A percentile compares a stretch with the other conserved stretches of the same genome.
Evolutionary conservation across 208 protist species (phyloP).

Genomic region (Leptomonas seymouri): DNA sequence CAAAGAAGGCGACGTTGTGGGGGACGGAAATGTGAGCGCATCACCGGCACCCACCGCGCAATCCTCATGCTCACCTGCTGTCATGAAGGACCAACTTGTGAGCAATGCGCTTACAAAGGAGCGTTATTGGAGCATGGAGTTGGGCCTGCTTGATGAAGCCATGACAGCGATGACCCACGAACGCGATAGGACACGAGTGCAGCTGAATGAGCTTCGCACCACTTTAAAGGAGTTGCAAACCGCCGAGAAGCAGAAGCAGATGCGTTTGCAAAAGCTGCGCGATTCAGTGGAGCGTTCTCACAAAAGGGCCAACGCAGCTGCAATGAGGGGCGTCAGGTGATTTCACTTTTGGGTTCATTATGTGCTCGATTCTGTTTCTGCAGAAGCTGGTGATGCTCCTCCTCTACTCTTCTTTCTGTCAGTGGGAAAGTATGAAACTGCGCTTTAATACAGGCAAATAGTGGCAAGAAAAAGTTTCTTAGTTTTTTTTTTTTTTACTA

Average conservation of each 20-base stretch:
- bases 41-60: not conserved
- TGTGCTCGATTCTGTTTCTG: not conserved
- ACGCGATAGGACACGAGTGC: slow-evolving; percentile 21
- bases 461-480: too few relatives aligned
- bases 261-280: slow-evolving; percentile 43
- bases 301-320: slow-evolving; percentile 11
- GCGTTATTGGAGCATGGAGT: slow-evolving; percentile 27
- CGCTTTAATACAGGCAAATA: too few relatives aligned
- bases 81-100: slow-evolving; percentile 23
- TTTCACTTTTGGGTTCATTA: not conserved
- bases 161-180: slow-evolving; percentile 33
- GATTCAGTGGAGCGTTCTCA: slow-evolving; percentile 29
- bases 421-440: too few relatives aligned
- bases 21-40: not conserved
- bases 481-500: too few relatives aligned
- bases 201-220: slow-evolving; percentile 23
- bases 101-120: slow-evolving; percentile 10
- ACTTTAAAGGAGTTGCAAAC: slow-evolving; percentile 37
- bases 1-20: not conserved
- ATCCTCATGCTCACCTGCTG: not conserved
- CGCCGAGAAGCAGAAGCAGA: slow-evolving; percentile 39
- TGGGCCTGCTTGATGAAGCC: slow-evolving; percentile 36
- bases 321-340: slow-evolving; percentile 18
- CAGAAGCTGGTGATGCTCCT: not conserved
- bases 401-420: not conserved